phyloP scores from a whole-genome alignment of 2,329 filamentous ascomycete species.

The Clonostachys solani region DNA sequence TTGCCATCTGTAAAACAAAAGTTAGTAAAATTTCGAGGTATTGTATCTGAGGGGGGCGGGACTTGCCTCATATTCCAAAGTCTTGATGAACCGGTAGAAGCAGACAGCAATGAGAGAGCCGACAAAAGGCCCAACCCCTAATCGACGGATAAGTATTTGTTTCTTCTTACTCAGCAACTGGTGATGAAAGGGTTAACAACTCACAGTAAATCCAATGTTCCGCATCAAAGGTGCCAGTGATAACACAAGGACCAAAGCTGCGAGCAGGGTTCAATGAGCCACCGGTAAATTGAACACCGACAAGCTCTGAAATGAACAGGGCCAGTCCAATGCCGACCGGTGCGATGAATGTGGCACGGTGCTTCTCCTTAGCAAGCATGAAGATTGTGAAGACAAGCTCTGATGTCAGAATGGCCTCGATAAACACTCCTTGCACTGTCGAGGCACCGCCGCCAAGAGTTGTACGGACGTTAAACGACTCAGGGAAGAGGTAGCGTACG shows the following conservation, averaged over 20 bases:
- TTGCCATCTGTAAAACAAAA: conserved; percentile 30
- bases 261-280: conserved; percentile 42
- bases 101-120: conserved; percentile 25
- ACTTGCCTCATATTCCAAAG: conserved; percentile 28
- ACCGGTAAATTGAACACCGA: conserved; percentile 42
- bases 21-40: not conserved
- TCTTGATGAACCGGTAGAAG: conserved; percentile 34
- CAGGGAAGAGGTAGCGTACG: conserved; percentile 35
- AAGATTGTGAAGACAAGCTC: conserved; percentile 44
- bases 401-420: conserved; percentile 43
- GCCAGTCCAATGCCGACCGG: conserved; percentile 42
- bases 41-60: not conserved
- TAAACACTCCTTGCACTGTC: conserved; percentile 40
- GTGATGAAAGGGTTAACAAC: not conserved
- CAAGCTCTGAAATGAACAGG: conserved; percentile 38
- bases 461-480: conserved; percentile 34
- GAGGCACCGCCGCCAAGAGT: conserved; percentile 30
- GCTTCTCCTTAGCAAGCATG: conserved; percentile 47
- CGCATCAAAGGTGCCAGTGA: conserved; percentile 29
- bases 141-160: not conserved
- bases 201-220: conserved; percentile 44
- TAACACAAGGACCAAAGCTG: conserved; percentile 39
- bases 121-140: conserved; percentile 25
- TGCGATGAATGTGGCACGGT: conserved; percentile 40
- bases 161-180: not conserved